Conservation (phyloP, 2,329 filamentous ascomycete genomes). For the Verticillium nubilum region DNA sequence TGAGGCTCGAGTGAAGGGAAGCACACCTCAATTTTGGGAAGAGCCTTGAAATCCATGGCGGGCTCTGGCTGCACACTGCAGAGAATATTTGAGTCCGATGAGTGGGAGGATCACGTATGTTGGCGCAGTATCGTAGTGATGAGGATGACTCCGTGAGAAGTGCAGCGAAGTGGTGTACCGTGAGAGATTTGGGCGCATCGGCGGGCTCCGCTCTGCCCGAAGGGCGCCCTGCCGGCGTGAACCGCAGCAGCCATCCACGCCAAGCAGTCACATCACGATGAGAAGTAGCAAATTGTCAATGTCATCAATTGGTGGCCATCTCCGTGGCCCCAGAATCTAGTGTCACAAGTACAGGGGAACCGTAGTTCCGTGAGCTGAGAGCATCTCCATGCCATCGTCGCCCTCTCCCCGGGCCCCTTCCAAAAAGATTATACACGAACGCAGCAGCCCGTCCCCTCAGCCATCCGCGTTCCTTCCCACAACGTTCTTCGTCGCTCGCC, state of each 20-base stretch:
- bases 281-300: background rate
- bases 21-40: constrained; percentile 51
- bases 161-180: background rate
- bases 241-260: background rate
- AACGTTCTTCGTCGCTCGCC: background rate
- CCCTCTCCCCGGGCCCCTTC: background rate
- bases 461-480: background rate
- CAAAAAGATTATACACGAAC: background rate
- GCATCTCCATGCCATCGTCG: background rate
- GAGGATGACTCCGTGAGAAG: background rate
- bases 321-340: background rate
- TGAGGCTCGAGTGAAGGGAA: background rate
- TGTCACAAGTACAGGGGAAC: constrained; percentile 1
- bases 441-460: background rate
- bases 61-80: too few relatives aligned
- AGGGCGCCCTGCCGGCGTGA: background rate
- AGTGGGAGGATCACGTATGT: background rate
- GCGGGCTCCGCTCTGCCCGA: background rate
- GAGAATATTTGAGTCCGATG: too few relatives aligned
- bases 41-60: constrained; percentile 37
- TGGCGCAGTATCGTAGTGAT: background rate
- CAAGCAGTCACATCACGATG: background rate
- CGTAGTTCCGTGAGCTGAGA: background rate
- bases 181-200: background rate
- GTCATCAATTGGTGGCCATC: constrained; percentile 1